Evolutionary conservation across 1,284 basidiomycete species (phyloP), one percentile per base, ranked within the genome.

Genomic region (Cryptococcus sp.): DNA sequence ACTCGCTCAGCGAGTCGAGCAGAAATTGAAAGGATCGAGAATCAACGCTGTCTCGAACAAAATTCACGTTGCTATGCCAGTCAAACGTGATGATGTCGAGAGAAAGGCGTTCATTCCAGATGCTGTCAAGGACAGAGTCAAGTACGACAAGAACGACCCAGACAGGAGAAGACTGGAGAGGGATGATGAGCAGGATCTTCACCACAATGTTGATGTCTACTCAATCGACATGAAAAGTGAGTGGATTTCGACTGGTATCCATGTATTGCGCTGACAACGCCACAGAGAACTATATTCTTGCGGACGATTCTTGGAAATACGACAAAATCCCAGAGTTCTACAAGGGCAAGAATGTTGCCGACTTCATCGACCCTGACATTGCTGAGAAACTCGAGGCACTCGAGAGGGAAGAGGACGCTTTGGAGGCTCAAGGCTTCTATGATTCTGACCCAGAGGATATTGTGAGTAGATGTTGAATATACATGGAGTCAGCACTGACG

Each of bases 311-410:
- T 52, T 99, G 95, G 95, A 99, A 97, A 80, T 83, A 87, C 80
- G 95, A 99, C 73, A 83, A 85, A 64, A 89, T 98, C 31, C 96
- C 95, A 33, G 96, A 98, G 78, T 89, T 99, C 70, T 86, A 91
- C 85, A 85, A 98, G 64, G 96, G 95, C 79, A 98, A 98, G 84
- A 99, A 99, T 80, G 80, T 99, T 55, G 94, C 94, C 42, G 95
- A 99, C 82, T 98, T 99, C 68, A 89, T 98, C 77, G 96, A 98
- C 76, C 89, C 93, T n/a, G 96, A 99, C 71, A 98, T 99, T 64
- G 85, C 86, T 43, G 92, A 94, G 78, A 94, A 91, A 78, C 86
- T 99, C 57, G 95, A 98, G 72, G 95, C 92, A 8, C 85, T 99
- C 53, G 96, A 99, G 79, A 85, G 89, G 41, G 95, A 99, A 74